Percentiles rank a stretch among this genome's conserved stretches.
phyloP scores from a whole-genome alignment of 305 asterid species.

The Withania somnifera region DNA sequence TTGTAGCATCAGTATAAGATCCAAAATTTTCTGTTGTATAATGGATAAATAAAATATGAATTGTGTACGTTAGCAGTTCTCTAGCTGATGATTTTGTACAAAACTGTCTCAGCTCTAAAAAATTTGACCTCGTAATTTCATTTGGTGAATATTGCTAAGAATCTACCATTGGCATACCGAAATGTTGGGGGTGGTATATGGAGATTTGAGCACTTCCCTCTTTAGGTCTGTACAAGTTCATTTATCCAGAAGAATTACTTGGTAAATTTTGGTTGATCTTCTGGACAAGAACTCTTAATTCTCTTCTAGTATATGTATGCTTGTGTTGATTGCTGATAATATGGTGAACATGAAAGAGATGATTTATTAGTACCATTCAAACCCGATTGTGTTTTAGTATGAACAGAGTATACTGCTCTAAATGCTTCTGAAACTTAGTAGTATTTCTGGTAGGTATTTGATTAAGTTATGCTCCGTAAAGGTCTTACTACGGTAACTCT shows the following conservation, averaged over 20 bases:
- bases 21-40: background rate
- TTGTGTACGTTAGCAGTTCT: background rate
- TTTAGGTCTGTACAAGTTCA: conserved; percentile 64
- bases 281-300: conserved; percentile 76
- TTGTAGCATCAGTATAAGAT: background rate
- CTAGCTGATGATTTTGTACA: background rate
- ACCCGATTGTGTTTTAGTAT: background rate
- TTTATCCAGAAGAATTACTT: conserved; percentile 48
- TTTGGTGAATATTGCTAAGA: conserved; percentile 32
- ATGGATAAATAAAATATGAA: background rate
- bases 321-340: conserved; percentile 70
- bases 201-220: conserved; percentile 95
- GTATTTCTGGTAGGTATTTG: background rate
- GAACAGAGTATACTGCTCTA: background rate
- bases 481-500: background rate
- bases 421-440: background rate
- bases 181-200: conserved; percentile 87
- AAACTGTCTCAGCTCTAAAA: background rate
- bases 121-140: conserved; percentile 31
- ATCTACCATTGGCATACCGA: conserved; percentile 66
- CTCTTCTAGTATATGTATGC: conserved; percentile 59
- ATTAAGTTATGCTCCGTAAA: background rate
- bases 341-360: conserved; percentile 61
- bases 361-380: background rate
- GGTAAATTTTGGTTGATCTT: conserved; percentile 87